These are phyloP conservation scores for Rhododendron griersonianum DNA, from an alignment of 148 eudicot genomes.

Conservation along the genomic window DNA sequence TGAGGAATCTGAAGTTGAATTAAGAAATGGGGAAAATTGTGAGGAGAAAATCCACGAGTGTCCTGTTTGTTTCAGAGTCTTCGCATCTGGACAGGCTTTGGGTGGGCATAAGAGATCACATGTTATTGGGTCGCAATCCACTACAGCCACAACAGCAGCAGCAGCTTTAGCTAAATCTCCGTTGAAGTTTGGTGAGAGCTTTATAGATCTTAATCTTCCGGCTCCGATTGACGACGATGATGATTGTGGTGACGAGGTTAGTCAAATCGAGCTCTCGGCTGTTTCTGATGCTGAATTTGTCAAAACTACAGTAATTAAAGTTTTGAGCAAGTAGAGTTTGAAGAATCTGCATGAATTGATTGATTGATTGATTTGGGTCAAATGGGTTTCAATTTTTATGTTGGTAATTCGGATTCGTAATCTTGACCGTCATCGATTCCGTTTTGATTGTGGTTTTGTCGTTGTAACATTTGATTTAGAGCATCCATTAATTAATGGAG, in stretches of 20 bases:
- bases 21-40: neutral
- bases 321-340: neutral
- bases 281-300: constrained; percentile 53
- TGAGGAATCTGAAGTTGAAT: neutral
- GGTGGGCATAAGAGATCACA: constrained; percentile 92
- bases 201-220: constrained; percentile 80
- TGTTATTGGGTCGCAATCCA: constrained; percentile 21
- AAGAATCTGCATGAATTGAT: neutral
- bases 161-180: neutral
- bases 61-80: constrained; percentile 61
- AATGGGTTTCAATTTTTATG: neutral
- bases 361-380: neutral
- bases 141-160: neutral
- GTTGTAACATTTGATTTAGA: constrained; percentile 18
- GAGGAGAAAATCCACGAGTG: constrained; percentile 55
- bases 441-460: constrained; percentile 5
- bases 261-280: constrained; percentile 48
- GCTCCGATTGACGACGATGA: constrained; percentile 55
- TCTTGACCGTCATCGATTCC: constrained; percentile 7
- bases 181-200: constrained; percentile 11
- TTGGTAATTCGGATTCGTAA: neutral
- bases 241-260: constrained; percentile 42
- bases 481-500: constrained; percentile 5
- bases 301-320: constrained; percentile 5
- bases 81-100: constrained; percentile 73